These are phyloP conservation scores for Penicillium hordei DNA, from an alignment of 2,329 filamentous ascomycete species.

Conservation along the genomic window DNA sequence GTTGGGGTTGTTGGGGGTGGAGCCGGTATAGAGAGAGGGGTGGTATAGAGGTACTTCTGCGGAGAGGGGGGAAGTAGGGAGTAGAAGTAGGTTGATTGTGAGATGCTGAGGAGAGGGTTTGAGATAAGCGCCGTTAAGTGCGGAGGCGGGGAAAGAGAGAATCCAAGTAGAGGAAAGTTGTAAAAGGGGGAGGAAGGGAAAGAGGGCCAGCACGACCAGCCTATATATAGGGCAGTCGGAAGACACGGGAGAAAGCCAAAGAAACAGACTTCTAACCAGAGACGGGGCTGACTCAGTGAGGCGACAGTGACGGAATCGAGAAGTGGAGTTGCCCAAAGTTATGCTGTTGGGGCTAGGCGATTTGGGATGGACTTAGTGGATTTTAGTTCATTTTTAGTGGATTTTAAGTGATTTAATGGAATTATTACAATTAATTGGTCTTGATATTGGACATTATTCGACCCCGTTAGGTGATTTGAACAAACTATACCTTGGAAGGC, in stretches of 20 bases:
- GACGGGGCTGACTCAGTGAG: slow-evolving; percentile 25
- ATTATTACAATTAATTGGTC: background rate
- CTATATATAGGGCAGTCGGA: slow-evolving; percentile 26
- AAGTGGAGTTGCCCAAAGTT: slow-evolving; percentile 23
- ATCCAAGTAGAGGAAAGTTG: background rate
- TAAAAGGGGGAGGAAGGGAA: slow-evolving; percentile 6
- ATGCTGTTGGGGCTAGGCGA: background rate
- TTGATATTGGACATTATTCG: background rate
- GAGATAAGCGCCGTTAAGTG: slow-evolving; percentile 22
- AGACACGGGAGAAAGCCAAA: slow-evolving; percentile 24
- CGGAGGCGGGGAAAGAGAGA: slow-evolving; percentile 7
- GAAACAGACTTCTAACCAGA: slow-evolving; percentile 10
- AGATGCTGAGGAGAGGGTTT: background rate
- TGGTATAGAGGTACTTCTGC: background rate
- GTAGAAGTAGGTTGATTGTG: background rate
- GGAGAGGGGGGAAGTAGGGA: background rate
- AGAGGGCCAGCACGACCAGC: slow-evolving; percentile 1
- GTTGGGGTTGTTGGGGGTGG: background rate
- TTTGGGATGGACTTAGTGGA: background rate
- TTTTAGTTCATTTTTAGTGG: background rate
- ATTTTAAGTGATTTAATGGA: background rate
- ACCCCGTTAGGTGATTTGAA: background rate
- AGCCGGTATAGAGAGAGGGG: slow-evolving; percentile 1
- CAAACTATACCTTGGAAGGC: background rate
- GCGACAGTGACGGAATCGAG: slow-evolving; percentile 27